Base-by-base conservation (phyloP, 495 filamentous ascomycete species). In the Penicillium canescens region DNA sequence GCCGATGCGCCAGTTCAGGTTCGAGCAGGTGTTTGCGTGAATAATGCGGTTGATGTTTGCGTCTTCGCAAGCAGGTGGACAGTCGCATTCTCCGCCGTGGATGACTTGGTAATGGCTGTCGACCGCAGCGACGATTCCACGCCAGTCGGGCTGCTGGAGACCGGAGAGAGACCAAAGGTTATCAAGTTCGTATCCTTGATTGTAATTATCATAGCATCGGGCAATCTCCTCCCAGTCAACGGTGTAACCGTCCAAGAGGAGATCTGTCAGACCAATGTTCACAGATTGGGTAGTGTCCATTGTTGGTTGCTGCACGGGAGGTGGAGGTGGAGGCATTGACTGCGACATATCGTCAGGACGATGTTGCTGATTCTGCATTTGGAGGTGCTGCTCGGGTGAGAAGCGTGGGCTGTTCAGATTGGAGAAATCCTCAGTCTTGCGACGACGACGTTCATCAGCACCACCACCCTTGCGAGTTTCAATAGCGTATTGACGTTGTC, bases 401-500 rank as follows among this genome's bases (percentile, higher is more conserved):
- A 63, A 71, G 1, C 54, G 60, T 12, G 73, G 55, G 21, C 57
- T 57, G 24, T 67, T 61, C 24, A 62, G 28, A 14, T 65, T 66
- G 36, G 68, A 65, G 36, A 73, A 55, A 3, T 79, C 75, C 12
- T 76, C 70, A 7, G 67, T 72, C 54, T 71, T 79, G 43, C 70
- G 71, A 52, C 72, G 71, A 42, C 70, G 74, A 46, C 75, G 67
- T 20, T 65, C 76, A 18, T 74, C 78, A 1, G 62, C 5, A 12
- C 66, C 68, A 35, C 73, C 70, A n/a, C 76, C 77, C 56, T 79
- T 83, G 16, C 83, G 68, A 5, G 80, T 81, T 59, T 82, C 79
- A 14, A 83, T 71, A 0, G 83, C 83, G 66, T 86, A 87, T 56
- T 77, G 76, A 23, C 84, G 67, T 60, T 87, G 84, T 13, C 82